phyloP scores from a whole-genome alignment of 2,329 filamentous ascomycete species.

The Diplodia mutila region DNA sequence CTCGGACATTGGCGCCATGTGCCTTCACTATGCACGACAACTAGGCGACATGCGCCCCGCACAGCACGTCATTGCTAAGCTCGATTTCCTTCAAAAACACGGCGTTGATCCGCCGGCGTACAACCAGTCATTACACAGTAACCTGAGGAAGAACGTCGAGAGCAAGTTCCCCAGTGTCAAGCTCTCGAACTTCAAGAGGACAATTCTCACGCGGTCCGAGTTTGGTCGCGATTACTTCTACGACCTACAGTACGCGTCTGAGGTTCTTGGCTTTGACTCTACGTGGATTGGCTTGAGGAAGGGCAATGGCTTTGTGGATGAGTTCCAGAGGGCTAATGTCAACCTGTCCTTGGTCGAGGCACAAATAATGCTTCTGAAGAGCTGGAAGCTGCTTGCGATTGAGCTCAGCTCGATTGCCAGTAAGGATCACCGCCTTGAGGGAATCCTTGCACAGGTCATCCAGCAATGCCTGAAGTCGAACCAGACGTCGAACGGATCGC shows the following conservation, averaged over 20 bases:
- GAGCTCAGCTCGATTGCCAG: conserved; percentile 73
- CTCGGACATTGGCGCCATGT: conserved; percentile 87
- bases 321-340: conserved; percentile 84
- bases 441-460: conserved; percentile 73
- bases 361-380: conserved; percentile 81
- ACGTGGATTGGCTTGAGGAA: conserved; percentile 67
- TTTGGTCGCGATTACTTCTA: conserved; percentile 85
- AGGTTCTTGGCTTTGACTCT: conserved; percentile 75
- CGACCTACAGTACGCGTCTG: conserved; percentile 73
- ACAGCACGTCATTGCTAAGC: conserved; percentile 70
- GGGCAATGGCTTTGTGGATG: conserved; percentile 74
- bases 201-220: conserved; percentile 64
- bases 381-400: conserved; percentile 85
- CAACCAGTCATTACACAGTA: conserved; percentile 83
- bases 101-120: conserved; percentile 80
- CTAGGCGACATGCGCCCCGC: conserved; percentile 70
- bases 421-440: conserved; percentile 61
- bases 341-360: conserved; percentile 93
- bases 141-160: conserved; percentile 83
- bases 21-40: conserved; percentile 83
- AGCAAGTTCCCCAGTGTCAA: conserved; percentile 74
- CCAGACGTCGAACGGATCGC: conserved; percentile 69
- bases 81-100: conserved; percentile 79
- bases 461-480: conserved; percentile 80
- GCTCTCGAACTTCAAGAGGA: conserved; percentile 80